Conservation (phyloP, 2,329 filamentous ascomycete species). For the Arthrobotrys iridis region DNA sequence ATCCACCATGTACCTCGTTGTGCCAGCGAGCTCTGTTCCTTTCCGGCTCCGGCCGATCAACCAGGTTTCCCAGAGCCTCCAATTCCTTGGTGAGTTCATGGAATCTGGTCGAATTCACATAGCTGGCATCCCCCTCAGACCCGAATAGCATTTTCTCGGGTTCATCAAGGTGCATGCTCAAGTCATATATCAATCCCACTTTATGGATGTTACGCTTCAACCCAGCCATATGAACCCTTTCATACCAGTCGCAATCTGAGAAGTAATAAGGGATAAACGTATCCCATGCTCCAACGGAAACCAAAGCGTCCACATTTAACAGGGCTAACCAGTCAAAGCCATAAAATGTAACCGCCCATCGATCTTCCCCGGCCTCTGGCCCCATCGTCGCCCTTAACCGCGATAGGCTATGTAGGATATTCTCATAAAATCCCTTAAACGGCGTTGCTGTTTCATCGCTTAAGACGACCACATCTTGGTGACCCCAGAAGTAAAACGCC, state of each 20-base stretch:
- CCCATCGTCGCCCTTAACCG: slow-evolving; percentile 60
- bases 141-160: slow-evolving; percentile 44
- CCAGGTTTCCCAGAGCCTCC: slow-evolving; percentile 59
- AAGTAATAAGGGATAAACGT: slow-evolving; percentile 67
- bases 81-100: slow-evolving; percentile 55
- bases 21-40: slow-evolving; percentile 70
- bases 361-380: slow-evolving; percentile 55
- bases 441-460: slow-evolving; percentile 61
- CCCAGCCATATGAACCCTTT: slow-evolving; percentile 63
- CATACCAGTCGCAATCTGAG: slow-evolving; percentile 64
- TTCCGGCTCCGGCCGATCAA: slow-evolving; percentile 53
- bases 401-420: slow-evolving; percentile 56
- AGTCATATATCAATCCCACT: slow-evolving; percentile 60
- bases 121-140: slow-evolving; percentile 49
- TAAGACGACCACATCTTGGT: slow-evolving; percentile 67
- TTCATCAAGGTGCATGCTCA: slow-evolving; percentile 55
- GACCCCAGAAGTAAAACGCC: slow-evolving; percentile 68
- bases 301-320: slow-evolving; percentile 67
- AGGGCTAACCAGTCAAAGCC: slow-evolving; percentile 70
- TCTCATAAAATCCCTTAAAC: slow-evolving; percentile 59
- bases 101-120: slow-evolving; percentile 40
- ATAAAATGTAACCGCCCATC: slow-evolving; percentile 68
- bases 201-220: no score
- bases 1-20: slow-evolving; percentile 65
- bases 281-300: slow-evolving; percentile 69